Conservation (phyloP, 495 filamentous ascomycete species). For the Aspergillus indologenus region DNA sequence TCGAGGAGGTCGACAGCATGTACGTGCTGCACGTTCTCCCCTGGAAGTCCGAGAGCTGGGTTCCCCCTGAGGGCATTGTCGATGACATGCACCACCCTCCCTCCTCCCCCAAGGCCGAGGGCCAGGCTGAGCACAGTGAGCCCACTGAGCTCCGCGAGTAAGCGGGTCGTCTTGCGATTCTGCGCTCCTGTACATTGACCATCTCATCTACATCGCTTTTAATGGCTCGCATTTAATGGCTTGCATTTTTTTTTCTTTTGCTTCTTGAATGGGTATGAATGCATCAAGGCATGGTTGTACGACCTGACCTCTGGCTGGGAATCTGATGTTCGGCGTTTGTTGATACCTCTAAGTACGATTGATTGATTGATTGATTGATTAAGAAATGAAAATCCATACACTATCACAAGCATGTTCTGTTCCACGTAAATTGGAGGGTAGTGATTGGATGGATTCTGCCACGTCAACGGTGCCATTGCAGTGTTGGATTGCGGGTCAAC, state of each 20-base stretch:
- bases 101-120: slow-evolving; percentile 11
- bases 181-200: slow-evolving; percentile 5
- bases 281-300: background rate
- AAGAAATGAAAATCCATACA: too few relatives aligned
- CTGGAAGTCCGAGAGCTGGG: slow-evolving; percentile 62
- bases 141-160: slow-evolving; percentile 24
- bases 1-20: slow-evolving; percentile 86
- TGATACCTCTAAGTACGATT: background rate
- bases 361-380: background rate
- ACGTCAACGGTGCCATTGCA: too few relatives aligned
- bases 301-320: background rate
- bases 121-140: slow-evolving; percentile 20
- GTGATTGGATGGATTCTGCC: too few relatives aligned
- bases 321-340: background rate
- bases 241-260: background rate
- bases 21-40: slow-evolving; percentile 68
- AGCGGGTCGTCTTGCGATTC: background rate
- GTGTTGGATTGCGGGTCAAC: too few relatives aligned
- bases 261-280: background rate
- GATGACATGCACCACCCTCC: slow-evolving; percentile 29
- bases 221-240: background rate
- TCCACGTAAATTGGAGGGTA: too few relatives aligned
- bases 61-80: slow-evolving; percentile 44
- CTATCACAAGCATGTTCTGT: too few relatives aligned
- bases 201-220: slow-evolving; percentile 2